Base-by-base conservation (phyloP, 108 stramenopile genomes). In the Parietichytrium sp. region DNA sequence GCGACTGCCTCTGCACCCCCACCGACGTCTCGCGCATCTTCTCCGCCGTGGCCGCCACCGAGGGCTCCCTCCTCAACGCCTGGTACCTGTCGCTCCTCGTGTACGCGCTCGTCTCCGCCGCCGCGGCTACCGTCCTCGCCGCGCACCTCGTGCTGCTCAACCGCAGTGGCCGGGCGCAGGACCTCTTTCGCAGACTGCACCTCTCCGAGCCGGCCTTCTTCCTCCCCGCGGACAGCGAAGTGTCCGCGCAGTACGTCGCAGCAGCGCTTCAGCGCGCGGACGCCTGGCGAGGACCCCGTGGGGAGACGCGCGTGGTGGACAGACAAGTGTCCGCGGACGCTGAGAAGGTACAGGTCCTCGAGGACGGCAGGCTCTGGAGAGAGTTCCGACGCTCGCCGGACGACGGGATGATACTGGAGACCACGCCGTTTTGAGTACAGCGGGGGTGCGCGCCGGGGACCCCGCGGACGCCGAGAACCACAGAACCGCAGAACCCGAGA, bases 31-130 rank as follows among this genome's bases (percentile, higher is more conserved):
- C 38, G 61, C 61, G 61, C 33, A 25, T 72, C 29, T 45, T 72
- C 23, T 10, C 10, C 29, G 36, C 36, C 61, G 36, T 72, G 36
- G 36, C 36, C 42, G 15, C 6, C n/a, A 33, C 10, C 20, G 61
- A 72, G 45, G 61, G 61, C 6, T 72, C 61, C 13, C 38, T 72
- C 15, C 61, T 72, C 1, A 72, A 72, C 61, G 61, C 61, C 23
- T 33, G 20, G 29, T 72, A 72, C 61, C 61, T 72, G 13, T 20
- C 45, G 61, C 13, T 72, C 20, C 61, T 72, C 33, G 42, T 72
- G 29, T 72, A 72, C 20, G 18, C 61, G 38, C 36, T 25, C 23
- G 45, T 72, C 6, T 42, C 45, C 15, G 29, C 38, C 8, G 45
- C 45, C 6, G 33, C 1, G 10, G 20, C 13, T 20, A 10, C 45